These are phyloP conservation scores for Juglanconis sp. DNA, from an alignment of 2,329 filamentous ascomycete species.

Conservation along the genomic window DNA sequence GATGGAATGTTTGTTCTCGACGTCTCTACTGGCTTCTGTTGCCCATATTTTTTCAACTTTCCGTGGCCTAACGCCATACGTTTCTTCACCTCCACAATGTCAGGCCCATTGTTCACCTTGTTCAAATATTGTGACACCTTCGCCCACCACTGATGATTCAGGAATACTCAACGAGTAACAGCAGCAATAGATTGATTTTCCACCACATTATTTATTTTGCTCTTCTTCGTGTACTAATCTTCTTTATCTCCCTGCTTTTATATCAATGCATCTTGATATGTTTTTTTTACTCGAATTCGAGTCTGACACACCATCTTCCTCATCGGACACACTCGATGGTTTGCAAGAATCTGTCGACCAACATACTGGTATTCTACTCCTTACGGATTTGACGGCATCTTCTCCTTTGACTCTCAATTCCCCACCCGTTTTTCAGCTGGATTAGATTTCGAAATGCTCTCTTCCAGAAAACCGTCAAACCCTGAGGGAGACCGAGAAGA, in stretches of 20 bases:
- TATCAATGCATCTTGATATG: not conserved
- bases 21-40: no score
- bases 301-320: not conserved
- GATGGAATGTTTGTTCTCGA: no score
- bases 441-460: not conserved
- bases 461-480: not conserved
- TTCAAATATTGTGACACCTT: no score
- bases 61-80: no score
- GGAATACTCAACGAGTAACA: not conserved
- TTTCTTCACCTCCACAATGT: no score
- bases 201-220: not conserved
- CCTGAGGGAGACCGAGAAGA: not conserved
- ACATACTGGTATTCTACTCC: no score
- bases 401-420: not conserved
- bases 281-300: not conserved
- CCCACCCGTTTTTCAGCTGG: not conserved
- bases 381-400: not conserved
- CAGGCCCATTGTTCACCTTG: no score
- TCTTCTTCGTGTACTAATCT: not conserved
- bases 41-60: no score
- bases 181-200: not conserved
- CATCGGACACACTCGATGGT: not conserved
- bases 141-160: not conserved
- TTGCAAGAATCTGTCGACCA: not conserved
- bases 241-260: not conserved